phyloP scores from a whole-genome alignment of 768 basidiomycete genomes.

The Ramaria rubella region DNA sequence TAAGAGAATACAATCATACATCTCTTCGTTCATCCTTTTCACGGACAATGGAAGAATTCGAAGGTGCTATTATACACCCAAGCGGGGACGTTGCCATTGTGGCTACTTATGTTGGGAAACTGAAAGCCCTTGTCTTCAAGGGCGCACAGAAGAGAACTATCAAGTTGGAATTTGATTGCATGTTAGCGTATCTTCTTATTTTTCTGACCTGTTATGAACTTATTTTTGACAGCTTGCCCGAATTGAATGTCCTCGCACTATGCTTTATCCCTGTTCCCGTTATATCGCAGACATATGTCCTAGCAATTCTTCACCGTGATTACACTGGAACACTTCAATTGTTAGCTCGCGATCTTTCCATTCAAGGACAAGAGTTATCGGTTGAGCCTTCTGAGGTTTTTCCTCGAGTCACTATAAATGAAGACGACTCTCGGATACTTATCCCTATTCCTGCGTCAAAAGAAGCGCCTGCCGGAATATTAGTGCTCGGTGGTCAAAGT shows the following conservation, averaged over 20 bases:
- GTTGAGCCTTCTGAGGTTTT: slow-evolving; percentile 11
- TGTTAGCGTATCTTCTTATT: slow-evolving; percentile 7
- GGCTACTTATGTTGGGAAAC: slow-evolving; percentile 62
- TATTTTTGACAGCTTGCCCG: slow-evolving; percentile 43
- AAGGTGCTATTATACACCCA: slow-evolving; percentile 59
- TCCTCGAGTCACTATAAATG: background rate
- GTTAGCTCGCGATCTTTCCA: slow-evolving; percentile 13
- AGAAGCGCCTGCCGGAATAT: slow-evolving; percentile 49
- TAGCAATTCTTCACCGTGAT: slow-evolving; percentile 68
- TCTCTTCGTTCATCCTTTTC: slow-evolving; percentile 50
- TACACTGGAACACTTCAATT: slow-evolving; percentile 33
- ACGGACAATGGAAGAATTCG: slow-evolving; percentile 67
- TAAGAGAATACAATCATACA: slow-evolving; percentile 19
- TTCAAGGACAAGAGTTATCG: slow-evolving; percentile 19
- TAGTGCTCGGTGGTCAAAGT: slow-evolving; percentile 63
- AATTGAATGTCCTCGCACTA: slow-evolving; percentile 62
- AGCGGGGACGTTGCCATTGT: slow-evolving; percentile 54
- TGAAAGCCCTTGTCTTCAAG: slow-evolving; percentile 56
- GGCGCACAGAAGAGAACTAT: slow-evolving; percentile 18
- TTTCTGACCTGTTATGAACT: background rate
- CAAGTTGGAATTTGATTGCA: slow-evolving; percentile 16
- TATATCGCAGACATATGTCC: slow-evolving; percentile 35
- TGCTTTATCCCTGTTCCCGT: slow-evolving; percentile 46
- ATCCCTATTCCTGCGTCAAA: slow-evolving; percentile 4
- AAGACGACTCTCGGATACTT: slow-evolving; percentile 7